phyloP scores from a whole-genome alignment of 1,139 yeast species.

The Saccharomyces hybrid region DNA sequence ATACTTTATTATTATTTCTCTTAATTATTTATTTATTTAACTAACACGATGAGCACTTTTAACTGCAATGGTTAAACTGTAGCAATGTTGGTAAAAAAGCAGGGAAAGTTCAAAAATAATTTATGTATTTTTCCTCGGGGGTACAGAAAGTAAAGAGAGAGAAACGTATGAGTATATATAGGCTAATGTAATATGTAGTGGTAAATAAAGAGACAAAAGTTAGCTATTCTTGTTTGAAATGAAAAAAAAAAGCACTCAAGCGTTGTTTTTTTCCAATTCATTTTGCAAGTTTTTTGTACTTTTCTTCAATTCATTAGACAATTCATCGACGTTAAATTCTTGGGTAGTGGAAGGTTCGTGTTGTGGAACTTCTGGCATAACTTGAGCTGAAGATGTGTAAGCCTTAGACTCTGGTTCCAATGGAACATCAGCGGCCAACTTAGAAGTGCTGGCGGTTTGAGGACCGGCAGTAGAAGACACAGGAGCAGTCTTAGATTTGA shows the following conservation, averaged over 20 bases:
- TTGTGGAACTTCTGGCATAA: conserved; percentile 13
- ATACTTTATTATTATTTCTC: neutral
- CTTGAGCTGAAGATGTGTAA: conserved; percentile 3
- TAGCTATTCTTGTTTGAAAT: neutral
- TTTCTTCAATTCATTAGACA: conserved; percentile 17
- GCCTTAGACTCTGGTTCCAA: conserved; percentile 14
- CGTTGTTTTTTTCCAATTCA: conserved; percentile 28
- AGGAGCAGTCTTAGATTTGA: conserved; percentile 47
- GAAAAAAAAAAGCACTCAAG: neutral
- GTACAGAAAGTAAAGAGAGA: neutral
- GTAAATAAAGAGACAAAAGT: neutral
- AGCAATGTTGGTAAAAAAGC: neutral
- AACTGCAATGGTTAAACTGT: neutral
- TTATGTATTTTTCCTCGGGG: neutral
- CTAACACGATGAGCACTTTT: neutral
- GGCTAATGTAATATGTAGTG: neutral
- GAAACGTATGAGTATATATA: neutral
- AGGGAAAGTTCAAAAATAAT: neutral
- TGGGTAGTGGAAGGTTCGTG: conserved; percentile 19
- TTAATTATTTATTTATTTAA: neutral
- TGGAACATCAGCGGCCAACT: conserved; percentile 26
- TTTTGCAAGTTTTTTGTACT: conserved; percentile 27
- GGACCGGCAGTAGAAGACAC: conserved; percentile 48
- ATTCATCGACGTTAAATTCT: conserved; percentile 20
- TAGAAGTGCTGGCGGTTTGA: conserved; percentile 32